Conservation (phyloP, 2,329 filamentous ascomycete genomes). For the Penicillium sp. region DNA sequence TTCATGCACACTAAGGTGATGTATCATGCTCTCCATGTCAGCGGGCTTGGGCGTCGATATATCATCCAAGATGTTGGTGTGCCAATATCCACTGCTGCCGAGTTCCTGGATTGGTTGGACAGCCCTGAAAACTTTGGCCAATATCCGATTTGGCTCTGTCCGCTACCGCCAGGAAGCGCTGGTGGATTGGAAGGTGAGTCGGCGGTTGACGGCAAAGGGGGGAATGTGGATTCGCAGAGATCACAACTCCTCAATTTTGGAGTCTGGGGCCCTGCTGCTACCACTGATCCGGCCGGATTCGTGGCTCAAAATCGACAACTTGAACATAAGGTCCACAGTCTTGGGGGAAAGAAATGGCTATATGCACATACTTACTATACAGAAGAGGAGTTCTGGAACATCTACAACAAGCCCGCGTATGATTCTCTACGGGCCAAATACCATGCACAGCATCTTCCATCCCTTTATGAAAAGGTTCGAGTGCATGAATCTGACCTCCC, state of each 20-base stretch:
- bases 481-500: slow-evolving; percentile 15
- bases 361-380: slow-evolving; percentile 84
- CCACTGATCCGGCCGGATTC: slow-evolving; percentile 54
- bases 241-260: slow-evolving; percentile 52
- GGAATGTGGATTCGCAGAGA: not conserved
- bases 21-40: slow-evolving; percentile 62
- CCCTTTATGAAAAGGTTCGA: slow-evolving; percentile 39
- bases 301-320: slow-evolving; percentile 67
- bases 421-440: slow-evolving; percentile 41
- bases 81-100: slow-evolving; percentile 51
- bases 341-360: slow-evolving; percentile 81
- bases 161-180: slow-evolving; percentile 25
- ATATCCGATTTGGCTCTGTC: slow-evolving; percentile 61
- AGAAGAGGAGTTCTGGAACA: slow-evolving; percentile 51
- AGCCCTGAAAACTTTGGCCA: slow-evolving; percentile 40
- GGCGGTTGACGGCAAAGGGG: not conserved
- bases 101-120: slow-evolving; percentile 55
- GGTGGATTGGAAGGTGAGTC: slow-evolving; percentile 9
- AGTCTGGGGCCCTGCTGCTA: slow-evolving; percentile 77
- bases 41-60: slow-evolving; percentile 54
- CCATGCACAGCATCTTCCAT: slow-evolving; percentile 34
- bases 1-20: slow-evolving; percentile 62
- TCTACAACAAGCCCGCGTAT: slow-evolving; percentile 42
- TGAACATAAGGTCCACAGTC: slow-evolving; percentile 64
- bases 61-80: slow-evolving; percentile 64